Base-by-base conservation (phyloP, 2,329 filamentous ascomycete genomes). In the Aspergillus ochraceus region DNA sequence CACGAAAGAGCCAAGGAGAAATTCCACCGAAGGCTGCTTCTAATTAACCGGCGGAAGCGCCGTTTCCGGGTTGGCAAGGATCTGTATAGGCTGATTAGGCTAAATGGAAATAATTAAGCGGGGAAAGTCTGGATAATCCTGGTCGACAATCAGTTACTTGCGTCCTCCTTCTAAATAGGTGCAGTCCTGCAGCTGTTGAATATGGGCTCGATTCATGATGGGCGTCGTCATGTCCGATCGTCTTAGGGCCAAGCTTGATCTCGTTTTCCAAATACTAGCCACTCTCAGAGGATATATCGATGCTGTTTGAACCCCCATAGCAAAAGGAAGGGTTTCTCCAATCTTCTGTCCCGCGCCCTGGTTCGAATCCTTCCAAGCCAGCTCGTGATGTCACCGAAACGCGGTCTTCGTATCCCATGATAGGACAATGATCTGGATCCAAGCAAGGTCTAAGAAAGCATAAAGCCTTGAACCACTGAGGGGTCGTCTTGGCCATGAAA, bases 1-100 rank as follows among this genome's bases (percentile, higher is more conserved):
- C 24, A 26, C 11, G 46, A 49, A 49, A 29, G 42, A 46, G 36
- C 54, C 45, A 54, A 42, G 36, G 36, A 42, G 36, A 42, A 42
- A 42, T 42, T 8, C 14, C 36, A 42, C 36, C 36, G 14, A n/a
- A 12, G 32, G 11, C 10, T 11, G 32, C 10, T 36, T 14, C 10
- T 10, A 36, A 55, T 59, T 59, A 59, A n/a, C 57, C 57, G 57
- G 52, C 46, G 57, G 46, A 42, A 49, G 24, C 19, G 46, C 57
- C 11, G n/a, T 32, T 19, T 26, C 54, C 20, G 57, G 57, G 26
- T 50, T 50, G 52, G 57, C 20, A 50, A 49, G 17, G n/a, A 26
- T 22, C 20, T 49, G 12, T 58, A 55, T 22, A 22, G 19, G 1
- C 45, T 22, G 11, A 47, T 42, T 58, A 58, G 56, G 42, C 56